Evolutionary conservation across 1,139 yeast genomes (phyloP).

Genomic region (Suhomyces bolitotheri): DNA sequence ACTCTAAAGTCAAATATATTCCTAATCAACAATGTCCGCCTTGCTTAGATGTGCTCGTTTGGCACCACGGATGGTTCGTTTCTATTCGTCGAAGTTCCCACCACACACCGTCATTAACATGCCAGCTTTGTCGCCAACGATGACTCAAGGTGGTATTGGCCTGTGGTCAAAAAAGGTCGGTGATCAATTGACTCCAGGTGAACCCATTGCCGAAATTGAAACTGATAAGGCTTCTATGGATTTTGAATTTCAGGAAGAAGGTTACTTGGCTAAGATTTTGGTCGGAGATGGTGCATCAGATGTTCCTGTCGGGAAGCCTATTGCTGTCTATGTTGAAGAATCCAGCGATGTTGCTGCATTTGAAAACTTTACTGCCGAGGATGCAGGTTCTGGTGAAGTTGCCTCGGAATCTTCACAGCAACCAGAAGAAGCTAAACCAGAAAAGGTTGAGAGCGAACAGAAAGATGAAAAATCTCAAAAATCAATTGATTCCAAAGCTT

Average conservation of each 20-base stretch:
- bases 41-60: slow-evolving; percentile 14
- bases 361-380: slow-evolving; percentile 78
- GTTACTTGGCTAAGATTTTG: slow-evolving; percentile 87
- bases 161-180: slow-evolving; percentile 89
- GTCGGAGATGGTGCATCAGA: slow-evolving; percentile 87
- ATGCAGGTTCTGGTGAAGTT: slow-evolving; percentile 64
- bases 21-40: slow-evolving; percentile 12
- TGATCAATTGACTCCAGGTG: slow-evolving; percentile 86
- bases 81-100: slow-evolving; percentile 54
- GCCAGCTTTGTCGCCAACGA: slow-evolving; percentile 97
- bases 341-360: slow-evolving; percentile 83
- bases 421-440: slow-evolving; percentile 27
- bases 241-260: slow-evolving; percentile 98
- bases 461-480: slow-evolving; percentile 27
- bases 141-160: slow-evolving; percentile 93
- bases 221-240: slow-evolving; percentile 99
- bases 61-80: slow-evolving; percentile 31
- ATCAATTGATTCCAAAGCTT: slow-evolving; percentile 18
- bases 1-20: slow-evolving; percentile 5
- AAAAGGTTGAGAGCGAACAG: slow-evolving; percentile 27
- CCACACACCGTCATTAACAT: slow-evolving; percentile 72
- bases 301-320: slow-evolving; percentile 90
- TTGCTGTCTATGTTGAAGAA: slow-evolving; percentile 95
- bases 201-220: slow-evolving; percentile 93
- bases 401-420: slow-evolving; percentile 25